Base-by-base conservation (phyloP, 768 basidiomycete genomes). In the Boletus tylopilopsis region DNA sequence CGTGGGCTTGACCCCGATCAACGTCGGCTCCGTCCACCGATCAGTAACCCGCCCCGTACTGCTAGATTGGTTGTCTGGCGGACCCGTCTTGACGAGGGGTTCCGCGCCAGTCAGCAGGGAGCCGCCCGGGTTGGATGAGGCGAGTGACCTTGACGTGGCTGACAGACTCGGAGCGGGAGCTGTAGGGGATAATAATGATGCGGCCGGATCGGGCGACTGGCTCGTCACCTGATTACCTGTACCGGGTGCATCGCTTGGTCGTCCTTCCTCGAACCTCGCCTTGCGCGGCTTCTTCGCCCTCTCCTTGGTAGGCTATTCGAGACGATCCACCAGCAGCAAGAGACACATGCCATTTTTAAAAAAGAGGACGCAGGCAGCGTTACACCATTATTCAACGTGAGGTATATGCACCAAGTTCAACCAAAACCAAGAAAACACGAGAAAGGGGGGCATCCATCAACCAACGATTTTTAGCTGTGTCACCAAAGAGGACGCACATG, bases 401-500 rank as follows among this genome's bases (percentile, higher is more conserved):
- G 47, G 49, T 55, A 60, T 57, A 57, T 55, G 61, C 55, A 60
- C 53, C 59, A 54, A 51, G 38, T 51, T 47, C 45, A 53, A 49
- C 23, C 44, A 43, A 49, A 39, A 19, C 38, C 47, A 50, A 48
- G 23, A 53, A 54, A 50, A 33, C 42, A 40, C 2, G 30, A 22
- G 54, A 50, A 18, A 49, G 50, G 55, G 27, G 30, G 36, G 49
- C 25, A 58, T 52, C 60, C 60, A 62, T 70, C 67, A 71, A 82
- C 76, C 73, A 76, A 68, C 65, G 49, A 68, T 75, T 71, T 65
- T 71, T 64, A 62, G 56, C 68, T 67, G 64, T 80, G 69, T 73
- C 74, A 81, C 82, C 84, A 74, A 76, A 82, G 80, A 76, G 79
- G 78, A 90, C 88, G 86, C 81, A 91, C 88, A 82, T 91, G 88